These are phyloP conservation scores for Xanthoconium purpureum DNA, from an alignment of 768 basidiomycete species.

Conservation along the genomic window DNA sequence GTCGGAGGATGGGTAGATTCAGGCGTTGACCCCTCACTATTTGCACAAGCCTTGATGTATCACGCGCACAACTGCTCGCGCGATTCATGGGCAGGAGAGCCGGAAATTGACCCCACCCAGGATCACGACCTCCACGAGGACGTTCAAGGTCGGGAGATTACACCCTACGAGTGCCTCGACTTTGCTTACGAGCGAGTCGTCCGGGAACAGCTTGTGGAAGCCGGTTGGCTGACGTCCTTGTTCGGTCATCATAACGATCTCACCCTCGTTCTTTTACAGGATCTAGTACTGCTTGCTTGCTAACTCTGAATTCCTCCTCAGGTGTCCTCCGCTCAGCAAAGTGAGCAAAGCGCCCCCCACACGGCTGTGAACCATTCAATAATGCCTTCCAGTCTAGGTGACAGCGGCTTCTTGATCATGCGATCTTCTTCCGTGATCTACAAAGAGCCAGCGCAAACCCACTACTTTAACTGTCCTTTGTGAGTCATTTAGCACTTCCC, in stretches of 20 bases:
- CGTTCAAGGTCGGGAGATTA: conserved; percentile 66
- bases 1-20: conserved; percentile 89
- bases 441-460: conserved; percentile 32
- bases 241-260: not conserved
- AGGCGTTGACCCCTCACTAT: conserved; percentile 84
- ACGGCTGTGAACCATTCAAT: conserved; percentile 2
- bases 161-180: conserved; percentile 67
- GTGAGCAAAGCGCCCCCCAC: conserved; percentile 38
- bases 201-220: conserved; percentile 57
- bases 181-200: conserved; percentile 70
- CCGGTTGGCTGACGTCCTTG: conserved; percentile 38
- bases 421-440: conserved; percentile 65
- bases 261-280: conserved; percentile 40
- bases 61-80: conserved; percentile 72
- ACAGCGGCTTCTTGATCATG: conserved; percentile 73
- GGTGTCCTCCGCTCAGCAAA: conserved; percentile 76
- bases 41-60: conserved; percentile 90
- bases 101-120: conserved; percentile 74
- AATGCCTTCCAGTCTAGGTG: conserved; percentile 55
- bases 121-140: conserved; percentile 65
- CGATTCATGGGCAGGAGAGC: conserved; percentile 78
- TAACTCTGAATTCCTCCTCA: conserved; percentile 71
- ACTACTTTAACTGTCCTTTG: conserved; percentile 36
- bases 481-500: conserved; percentile 9
- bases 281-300: conserved; percentile 79